These are phyloP conservation scores for Fusarium denticulatum DNA, from an alignment of 2,329 filamentous ascomycete species.

Conservation along the genomic window DNA sequence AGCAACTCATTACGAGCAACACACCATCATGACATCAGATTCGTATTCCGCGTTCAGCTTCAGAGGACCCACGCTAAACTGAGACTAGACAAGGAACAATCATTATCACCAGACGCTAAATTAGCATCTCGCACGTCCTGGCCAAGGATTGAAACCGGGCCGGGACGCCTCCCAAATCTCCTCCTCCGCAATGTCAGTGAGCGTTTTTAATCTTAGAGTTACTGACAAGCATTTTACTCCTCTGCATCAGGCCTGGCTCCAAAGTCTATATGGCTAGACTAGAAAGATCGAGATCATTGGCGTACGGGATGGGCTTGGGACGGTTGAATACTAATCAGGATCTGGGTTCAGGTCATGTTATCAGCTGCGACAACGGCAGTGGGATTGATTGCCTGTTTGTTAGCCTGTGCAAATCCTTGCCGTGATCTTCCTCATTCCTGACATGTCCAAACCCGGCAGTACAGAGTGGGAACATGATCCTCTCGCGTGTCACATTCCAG, in stretches of 20 bases:
- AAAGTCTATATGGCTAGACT: neutral
- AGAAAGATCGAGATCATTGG: constrained; percentile 1
- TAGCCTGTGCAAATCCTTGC: constrained; percentile 11
- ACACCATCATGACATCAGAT: constrained; percentile 1
- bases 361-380: neutral
- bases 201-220: constrained; percentile 7
- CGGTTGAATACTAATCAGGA: neutral
- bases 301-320: neutral
- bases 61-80: neutral
- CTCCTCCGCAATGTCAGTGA: neutral
- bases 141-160: constrained; percentile 6
- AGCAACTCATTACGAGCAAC: neutral
- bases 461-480: constrained; percentile 1
- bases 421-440: constrained; percentile 21
- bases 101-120: neutral
- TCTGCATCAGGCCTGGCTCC: neutral
- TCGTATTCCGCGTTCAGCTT: neutral
- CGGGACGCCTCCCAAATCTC: neutral
- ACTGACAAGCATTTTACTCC: constrained; percentile 1
- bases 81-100: neutral
- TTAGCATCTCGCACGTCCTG: neutral
- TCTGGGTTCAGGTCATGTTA: neutral
- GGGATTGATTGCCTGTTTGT: neutral
- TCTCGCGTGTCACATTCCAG: constrained; percentile 15
- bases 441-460: constrained; percentile 28